Evolutionary conservation across 768 basidiomycete species (phyloP).

Genomic region (Scleroderma citrinum): DNA sequence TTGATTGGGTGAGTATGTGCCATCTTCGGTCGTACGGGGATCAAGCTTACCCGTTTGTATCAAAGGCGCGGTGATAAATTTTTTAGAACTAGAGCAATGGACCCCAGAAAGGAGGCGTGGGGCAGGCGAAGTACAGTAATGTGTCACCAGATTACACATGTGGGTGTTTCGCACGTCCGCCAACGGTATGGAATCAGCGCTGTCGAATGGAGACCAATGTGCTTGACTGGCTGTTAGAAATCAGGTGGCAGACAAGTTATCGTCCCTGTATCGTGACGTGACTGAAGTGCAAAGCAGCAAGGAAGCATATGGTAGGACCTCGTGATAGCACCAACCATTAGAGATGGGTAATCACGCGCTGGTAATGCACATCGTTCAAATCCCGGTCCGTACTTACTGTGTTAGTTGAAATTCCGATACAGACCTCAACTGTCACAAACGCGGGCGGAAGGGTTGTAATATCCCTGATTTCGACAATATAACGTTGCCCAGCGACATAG

Average conservation of each 20-base stretch:
- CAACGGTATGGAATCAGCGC: too few species aligned
- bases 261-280: background rate
- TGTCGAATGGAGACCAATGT: too few species aligned
- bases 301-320: background rate
- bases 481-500: background rate
- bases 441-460: background rate
- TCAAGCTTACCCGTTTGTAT: too few species aligned
- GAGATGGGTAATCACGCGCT: background rate
- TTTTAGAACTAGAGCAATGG: too few species aligned
- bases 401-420: background rate
- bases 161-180: too few species aligned
- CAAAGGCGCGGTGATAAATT: too few species aligned
- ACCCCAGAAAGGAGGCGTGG: too few species aligned
- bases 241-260: background rate
- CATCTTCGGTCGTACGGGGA: too few species aligned
- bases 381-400: background rate
- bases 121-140: too few species aligned
- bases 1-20: too few species aligned
- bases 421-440: background rate
- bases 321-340: background rate
- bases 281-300: background rate
- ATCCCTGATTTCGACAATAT: background rate
- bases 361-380: background rate
- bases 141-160: too few species aligned
- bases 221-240: background rate